Percentiles rank a stretch among this genome's conserved stretches.
These are phyloP conservation scores for Umbilicus rupestris DNA, from an alignment of 164 flowering plant species.

Conservation along the genomic window DNA sequence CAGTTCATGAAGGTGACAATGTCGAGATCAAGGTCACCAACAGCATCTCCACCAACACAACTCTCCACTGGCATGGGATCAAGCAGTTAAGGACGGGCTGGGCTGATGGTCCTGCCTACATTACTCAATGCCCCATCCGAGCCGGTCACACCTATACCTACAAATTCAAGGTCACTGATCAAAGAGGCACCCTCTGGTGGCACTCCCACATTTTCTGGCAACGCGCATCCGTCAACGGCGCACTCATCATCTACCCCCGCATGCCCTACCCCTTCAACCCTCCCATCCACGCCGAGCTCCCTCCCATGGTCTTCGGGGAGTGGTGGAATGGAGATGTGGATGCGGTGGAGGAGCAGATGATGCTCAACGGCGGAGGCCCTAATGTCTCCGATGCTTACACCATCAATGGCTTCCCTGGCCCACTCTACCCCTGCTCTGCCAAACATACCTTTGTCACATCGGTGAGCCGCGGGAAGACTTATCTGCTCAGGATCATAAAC, in stretches of 20 bases:
- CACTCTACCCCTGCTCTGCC: constrained; percentile 40
- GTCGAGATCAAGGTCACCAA: constrained; percentile 49
- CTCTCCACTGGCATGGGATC: constrained; percentile 63
- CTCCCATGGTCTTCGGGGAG: constrained; percentile 48
- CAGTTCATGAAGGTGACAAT: constrained; percentile 48
- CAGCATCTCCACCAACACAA: constrained; percentile 40
- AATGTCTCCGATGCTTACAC: constrained; percentile 19
- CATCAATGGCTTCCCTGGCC: constrained; percentile 37
- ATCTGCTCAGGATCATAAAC: neutral
- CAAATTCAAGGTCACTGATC: neutral
- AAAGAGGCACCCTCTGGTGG: constrained; percentile 1
- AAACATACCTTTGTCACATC: constrained; percentile 23
- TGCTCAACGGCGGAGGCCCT: constrained; percentile 36
- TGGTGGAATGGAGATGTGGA: constrained; percentile 48
- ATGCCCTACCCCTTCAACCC: constrained; percentile 37
- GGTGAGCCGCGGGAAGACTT: constrained; percentile 2
- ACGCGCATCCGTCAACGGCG: constrained; percentile 52
- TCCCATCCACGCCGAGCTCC: constrained; percentile 27
- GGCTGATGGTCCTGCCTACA: constrained; percentile 59
- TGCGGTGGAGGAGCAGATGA: constrained; percentile 31
- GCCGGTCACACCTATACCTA: neutral
- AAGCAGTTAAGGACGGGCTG: constrained; percentile 38
- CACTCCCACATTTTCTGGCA: constrained; percentile 31
- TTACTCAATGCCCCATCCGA: constrained; percentile 35
- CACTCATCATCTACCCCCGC: constrained; percentile 49